phyloP scores from a whole-genome alignment of 2,329 filamentous ascomycete species.

The Verticillium nonalfalfae region DNA sequence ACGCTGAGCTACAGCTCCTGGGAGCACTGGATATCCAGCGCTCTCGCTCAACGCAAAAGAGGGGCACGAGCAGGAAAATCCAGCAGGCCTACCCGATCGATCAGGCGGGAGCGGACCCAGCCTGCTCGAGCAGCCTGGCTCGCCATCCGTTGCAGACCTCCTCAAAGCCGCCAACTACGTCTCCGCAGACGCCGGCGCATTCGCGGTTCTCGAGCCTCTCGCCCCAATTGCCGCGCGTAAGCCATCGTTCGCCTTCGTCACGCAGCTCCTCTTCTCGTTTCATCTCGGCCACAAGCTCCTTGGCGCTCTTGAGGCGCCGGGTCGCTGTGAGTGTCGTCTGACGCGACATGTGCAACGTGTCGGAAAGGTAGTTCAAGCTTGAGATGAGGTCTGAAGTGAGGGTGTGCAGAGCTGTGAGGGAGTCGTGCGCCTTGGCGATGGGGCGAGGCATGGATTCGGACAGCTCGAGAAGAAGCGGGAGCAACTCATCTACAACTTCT shows the following conservation, averaged over 20 bases:
- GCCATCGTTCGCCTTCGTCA: conserved; percentile 77
- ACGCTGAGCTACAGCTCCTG: background rate
- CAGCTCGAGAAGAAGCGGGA: conserved; percentile 60
- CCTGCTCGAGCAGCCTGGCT: conserved; percentile 62
- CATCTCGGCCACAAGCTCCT: conserved; percentile 81
- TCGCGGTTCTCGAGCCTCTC: conserved; percentile 69
- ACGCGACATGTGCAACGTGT: conserved; percentile 89
- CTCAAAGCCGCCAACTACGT: conserved; percentile 89
- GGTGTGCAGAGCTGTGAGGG: conserved; percentile 61
- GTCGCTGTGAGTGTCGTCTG: conserved; percentile 81
- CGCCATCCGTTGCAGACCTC: conserved; percentile 83
- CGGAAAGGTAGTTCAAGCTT: conserved; percentile 78
- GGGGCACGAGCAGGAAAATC: background rate
- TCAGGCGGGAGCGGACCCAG: conserved; percentile 39
- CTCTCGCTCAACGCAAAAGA: background rate
- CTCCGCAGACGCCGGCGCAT: conserved; percentile 75
- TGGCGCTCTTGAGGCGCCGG: conserved; percentile 71
- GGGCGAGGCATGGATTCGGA: conserved; percentile 61
- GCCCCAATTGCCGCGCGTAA: conserved; percentile 79
- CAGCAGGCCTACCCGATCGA: background rate
- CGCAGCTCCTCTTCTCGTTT: conserved; percentile 73
- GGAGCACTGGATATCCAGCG: background rate
- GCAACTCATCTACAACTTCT: conserved; percentile 61
- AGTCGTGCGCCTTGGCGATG: conserved; percentile 55
- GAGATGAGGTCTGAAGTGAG: conserved; percentile 69